Evolutionary conservation across 106 monocot species (phyloP), one percentile per base, ranked within the genome.

Genomic region (Ottelia alismoides): DNA sequence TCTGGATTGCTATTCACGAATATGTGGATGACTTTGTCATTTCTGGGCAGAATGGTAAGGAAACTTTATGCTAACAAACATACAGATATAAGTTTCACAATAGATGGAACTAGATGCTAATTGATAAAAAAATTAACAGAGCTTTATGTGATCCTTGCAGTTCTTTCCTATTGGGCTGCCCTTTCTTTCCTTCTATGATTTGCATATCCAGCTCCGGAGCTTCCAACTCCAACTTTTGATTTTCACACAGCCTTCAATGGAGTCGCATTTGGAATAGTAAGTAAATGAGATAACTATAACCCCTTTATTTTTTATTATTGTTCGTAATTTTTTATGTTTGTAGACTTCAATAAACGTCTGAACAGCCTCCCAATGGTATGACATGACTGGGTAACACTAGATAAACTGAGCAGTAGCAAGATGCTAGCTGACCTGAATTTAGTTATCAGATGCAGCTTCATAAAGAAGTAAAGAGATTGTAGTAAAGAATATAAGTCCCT

Each of bases 221-320:
- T 77, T 28, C 80, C 84, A 7, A 93, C 87, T 24, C 93, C 93
- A 26, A 94, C 88, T 65, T 94, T 81, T 48, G 84, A 88, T 3
- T 88, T 75, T 53, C 93, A 94, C 30, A 45, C 81, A 11, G 80
- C 88, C 19, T 94, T 94, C 65, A 84, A 21, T 66, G 93, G 93
- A 35, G 93, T 84, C 52, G 78, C 75, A 30, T 84, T 87, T 74
- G 93, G 93, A 75, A 73, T 94, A 20, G 93, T 94, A 78, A 93
- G 93, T 22, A 57, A 47, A 20, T 56, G 65, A 63, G 58, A 16
- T 43, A 43, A 6, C 40, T 16, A 43, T 43, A 43, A 7, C 40
- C 40, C 16, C 40, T 43, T 43, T 43, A 16, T 43, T 43, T 7
- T 28, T 31, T 22, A 6, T 30, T 53, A n/a, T n/a, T n/a, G n/a